Evolutionary conservation across 1,284 basidiomycete genomes (phyloP), one percentile per base, ranked within the genome.

Genomic region (Ustilago loliicola): DNA sequence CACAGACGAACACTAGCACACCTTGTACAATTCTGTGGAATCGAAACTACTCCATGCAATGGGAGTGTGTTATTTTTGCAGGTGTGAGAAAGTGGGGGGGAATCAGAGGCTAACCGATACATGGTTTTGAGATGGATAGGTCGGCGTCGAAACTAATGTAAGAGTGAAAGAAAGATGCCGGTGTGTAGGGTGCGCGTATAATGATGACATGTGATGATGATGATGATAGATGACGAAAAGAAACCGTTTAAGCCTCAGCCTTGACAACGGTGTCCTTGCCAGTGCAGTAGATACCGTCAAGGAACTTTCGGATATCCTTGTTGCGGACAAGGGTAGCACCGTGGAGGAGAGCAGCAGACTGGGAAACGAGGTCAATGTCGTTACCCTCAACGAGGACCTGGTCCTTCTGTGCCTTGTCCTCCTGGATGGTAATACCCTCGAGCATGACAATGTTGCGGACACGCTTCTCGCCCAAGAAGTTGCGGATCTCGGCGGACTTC

Each of bases 381-480:
- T 96, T 85, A 66, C 84, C 85, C 80, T 85, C 83, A 47, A 84
- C 80, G 17, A 84, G 74, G 15, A 86, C 81, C 77, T 83, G 86
- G 83, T 99, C 97, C 91, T 99, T 99, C 88, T 95, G 94, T 67
- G 92, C 89, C 89, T 95, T 95, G 79, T 95, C 97, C 88, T 99
- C 95, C 55, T 90, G 87, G 86, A 99, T 89, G 56, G 89, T 92
- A 64, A 96, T 94, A 81, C 97, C 97, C 53, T 91, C 90, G 85
- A 96, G 89, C 96, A 99, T 98, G 80, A 90, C 87, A 75, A 99
- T 94, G 86, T 96, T 91, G 84, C 97, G 93, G 79, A 97, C 94
- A 84, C 86, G 85, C 91, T 96, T 95, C 90, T 95, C 93, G 83
- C 96, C 94, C 87, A 97, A 90, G 90, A 98, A 99, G 90, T 99